These are phyloP conservation scores for Pseudozyma pruni DNA, from an alignment of 1,284 basidiomycete genomes.

Conservation along the genomic window DNA sequence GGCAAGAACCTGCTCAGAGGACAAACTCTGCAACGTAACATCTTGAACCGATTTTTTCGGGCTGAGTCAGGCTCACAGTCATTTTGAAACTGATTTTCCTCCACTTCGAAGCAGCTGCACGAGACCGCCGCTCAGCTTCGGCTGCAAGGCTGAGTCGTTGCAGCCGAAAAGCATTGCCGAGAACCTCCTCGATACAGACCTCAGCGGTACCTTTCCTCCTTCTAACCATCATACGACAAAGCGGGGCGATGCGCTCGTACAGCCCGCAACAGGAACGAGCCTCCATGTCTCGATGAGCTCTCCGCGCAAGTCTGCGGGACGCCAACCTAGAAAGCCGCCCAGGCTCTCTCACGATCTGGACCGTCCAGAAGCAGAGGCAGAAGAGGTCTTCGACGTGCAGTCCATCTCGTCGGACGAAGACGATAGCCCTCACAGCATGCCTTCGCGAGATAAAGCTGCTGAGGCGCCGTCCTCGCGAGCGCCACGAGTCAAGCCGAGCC, in stretches of 20 bases:
- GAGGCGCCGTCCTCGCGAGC: neutral
- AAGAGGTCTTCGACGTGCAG: conserved; percentile 46
- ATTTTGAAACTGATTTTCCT: neutral
- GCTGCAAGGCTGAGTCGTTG: conserved; percentile 19
- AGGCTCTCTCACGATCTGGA: conserved; percentile 30
- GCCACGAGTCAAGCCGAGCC: conserved; percentile 9
- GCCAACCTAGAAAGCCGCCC: conserved; percentile 20
- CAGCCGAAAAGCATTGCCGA: conserved; percentile 9
- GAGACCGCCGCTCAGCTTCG: neutral
- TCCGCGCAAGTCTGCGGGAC: conserved; percentile 9
- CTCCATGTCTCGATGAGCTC: conserved; percentile 13
- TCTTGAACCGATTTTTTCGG: too few relatives aligned
- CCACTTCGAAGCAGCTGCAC: conserved; percentile 1
- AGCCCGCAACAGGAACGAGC: conserved; percentile 3
- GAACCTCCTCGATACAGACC: neutral
- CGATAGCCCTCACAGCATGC: conserved; percentile 9
- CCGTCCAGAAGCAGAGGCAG: conserved; percentile 29
- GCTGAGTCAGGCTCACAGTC: conserved; percentile 13
- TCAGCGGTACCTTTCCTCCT: neutral
- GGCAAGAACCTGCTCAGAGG: too few relatives aligned
- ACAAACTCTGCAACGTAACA: too few relatives aligned
- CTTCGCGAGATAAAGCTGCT: conserved; percentile 15
- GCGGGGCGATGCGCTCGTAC: neutral
- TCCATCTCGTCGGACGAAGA: conserved; percentile 30
- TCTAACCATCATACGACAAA: neutral